phyloP scores from a whole-genome alignment of 176 grass and related monocot genomes.

The Avena sativa region DNA sequence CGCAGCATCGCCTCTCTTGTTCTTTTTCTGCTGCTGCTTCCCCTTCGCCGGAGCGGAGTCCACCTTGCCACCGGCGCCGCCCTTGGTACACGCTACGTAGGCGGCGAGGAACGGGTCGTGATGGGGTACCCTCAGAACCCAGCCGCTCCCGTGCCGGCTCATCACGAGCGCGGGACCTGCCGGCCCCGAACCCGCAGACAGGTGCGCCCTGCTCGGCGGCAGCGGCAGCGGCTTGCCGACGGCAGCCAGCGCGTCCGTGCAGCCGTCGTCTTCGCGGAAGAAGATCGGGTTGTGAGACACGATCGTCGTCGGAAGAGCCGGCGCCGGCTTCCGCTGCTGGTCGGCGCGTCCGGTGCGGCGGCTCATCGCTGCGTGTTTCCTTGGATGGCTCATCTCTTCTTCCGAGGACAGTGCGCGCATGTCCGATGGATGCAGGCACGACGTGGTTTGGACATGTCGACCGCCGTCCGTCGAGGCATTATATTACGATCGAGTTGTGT shows the following conservation, averaged over 20 bases:
- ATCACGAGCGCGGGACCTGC: background rate
- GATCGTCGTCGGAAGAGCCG: background rate
- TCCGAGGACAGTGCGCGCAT: background rate
- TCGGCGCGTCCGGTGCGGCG: conserved; percentile 13
- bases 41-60: background rate
- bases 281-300: conserved; percentile 55
- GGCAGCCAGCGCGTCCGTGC: background rate
- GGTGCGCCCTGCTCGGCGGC: conserved; percentile 27
- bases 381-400: background rate
- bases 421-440: background rate
- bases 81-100: conserved; percentile 48
- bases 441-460: too few species aligned
- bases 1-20: background rate
- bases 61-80: background rate
- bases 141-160: conserved; percentile 2
- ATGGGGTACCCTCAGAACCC: background rate
- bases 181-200: background rate
- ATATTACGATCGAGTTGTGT: background rate
- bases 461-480: background rate
- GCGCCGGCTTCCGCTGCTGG: background rate
- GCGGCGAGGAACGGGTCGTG: conserved; percentile 54
- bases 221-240: conserved; percentile 35
- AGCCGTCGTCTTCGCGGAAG: background rate
- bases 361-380: background rate
- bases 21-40: background rate